Base-by-base conservation (phyloP, 2,329 filamentous ascomycete species). In the Stagonosporopsis vannaccii region DNA sequence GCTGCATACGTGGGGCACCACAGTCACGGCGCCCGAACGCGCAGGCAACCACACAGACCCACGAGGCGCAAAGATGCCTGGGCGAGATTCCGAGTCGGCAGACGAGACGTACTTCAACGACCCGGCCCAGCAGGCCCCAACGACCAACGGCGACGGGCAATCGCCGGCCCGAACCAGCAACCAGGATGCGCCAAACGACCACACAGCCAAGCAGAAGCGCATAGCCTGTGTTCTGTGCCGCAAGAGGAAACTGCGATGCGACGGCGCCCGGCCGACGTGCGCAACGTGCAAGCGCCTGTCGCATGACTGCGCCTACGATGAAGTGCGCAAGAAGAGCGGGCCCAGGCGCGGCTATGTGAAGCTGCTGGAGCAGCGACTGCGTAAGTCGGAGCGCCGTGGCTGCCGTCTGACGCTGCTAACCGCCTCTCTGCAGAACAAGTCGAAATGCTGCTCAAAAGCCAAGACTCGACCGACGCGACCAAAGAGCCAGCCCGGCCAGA, bases 311-410 rank as follows among this genome's bases (percentile, higher is more conserved):
- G 88, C 90, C 59, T 97, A 97, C 73, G 92, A 97, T 72, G 92
- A 97, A 79, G 89, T 94, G 67, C 86, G 93, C 73, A 91, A 92
- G 79, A 97, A 97, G 85, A 96, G 92, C 75, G 93, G 93, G 2
- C 93, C 93, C 2, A 97, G 97, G 81, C 85, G 93, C 73, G 93
- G 93, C 67, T 97, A 97, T 74, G 93, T 97, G 59, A 97, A 97
- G 81, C 89, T 92, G 57, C 79, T 98, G 66, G 95, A 98, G 77
- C 93, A 96, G 74, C 86, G 95, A 75, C 79, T 99, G 71, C 93
- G 92, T 96, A 83, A 80, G 90, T 79, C 12, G 46, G 25, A 41
- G 26, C 43, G 25, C 49, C 28, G 8, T n/a, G 26, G 30, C 4
- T 28, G 6, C 15, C n/a, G 4, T n/a, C 11, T 9, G 15, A 28